A percentile compares a stretch with the other conserved stretches of the same genome.
Evolutionary conservation across 2,329 filamentous ascomycete genomes (phyloP).

Genomic region (Clathrospora elynae): DNA sequence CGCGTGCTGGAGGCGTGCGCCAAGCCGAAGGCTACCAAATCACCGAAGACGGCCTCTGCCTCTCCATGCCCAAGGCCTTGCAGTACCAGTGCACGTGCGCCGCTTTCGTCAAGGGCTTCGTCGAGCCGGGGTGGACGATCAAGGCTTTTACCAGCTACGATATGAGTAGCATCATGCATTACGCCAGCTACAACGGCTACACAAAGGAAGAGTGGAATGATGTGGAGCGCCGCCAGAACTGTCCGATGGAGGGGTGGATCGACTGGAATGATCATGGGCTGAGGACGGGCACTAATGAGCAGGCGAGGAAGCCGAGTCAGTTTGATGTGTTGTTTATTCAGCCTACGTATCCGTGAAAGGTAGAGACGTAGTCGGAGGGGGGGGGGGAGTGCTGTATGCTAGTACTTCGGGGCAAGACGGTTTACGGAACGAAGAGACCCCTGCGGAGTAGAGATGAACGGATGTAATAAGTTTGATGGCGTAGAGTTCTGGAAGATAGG

Average conservation of each 20-base stretch:
- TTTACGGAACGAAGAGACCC: no score
- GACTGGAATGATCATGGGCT: slow-evolving; percentile 1
- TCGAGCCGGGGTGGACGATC: slow-evolving; percentile 1
- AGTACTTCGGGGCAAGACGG: no score
- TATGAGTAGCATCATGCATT: slow-evolving; percentile 5
- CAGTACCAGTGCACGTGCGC: not conserved
- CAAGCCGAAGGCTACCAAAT: not conserved
- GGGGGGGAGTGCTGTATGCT: no score
- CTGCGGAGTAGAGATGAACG: no score
- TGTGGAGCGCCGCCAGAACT: not conserved
- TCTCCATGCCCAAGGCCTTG: not conserved
- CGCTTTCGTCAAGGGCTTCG: not conserved
- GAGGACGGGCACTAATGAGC: not conserved
- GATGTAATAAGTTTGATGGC: no score
- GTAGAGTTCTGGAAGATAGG: no score
- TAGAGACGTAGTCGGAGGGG: not conserved
- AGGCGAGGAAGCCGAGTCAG: slow-evolving; percentile 6
- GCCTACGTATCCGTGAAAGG: not conserved
- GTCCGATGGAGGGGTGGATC: not conserved
- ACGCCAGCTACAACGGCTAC: not conserved
- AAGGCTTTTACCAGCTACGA: not conserved
- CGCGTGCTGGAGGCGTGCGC: not conserved
- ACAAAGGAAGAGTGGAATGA: not conserved
- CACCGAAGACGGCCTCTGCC: not conserved
- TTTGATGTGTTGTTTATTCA: slow-evolving; percentile 7